Evolutionary conservation across 176 grass and related monocot genomes (phyloP).

Genomic region (Lolium perenne): DNA sequence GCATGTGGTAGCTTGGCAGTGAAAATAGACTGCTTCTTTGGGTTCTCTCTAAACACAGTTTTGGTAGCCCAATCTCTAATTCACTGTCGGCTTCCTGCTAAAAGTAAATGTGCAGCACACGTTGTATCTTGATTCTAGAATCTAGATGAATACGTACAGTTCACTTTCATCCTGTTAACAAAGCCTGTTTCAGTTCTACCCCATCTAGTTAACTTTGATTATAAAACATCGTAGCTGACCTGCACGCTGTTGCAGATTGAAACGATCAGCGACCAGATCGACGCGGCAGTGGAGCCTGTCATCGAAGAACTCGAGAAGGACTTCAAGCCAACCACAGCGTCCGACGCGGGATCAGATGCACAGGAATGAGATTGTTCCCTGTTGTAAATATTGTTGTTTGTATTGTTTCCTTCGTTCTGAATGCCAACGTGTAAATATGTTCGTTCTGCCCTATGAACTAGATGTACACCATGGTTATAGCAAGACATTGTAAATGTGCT

Average conservation of each 20-base stretch:
- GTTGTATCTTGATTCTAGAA: conserved; percentile 11
- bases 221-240: not conserved
- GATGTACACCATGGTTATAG: conserved; percentile 10
- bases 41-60: not conserved
- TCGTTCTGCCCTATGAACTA: not conserved
- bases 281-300: conserved; percentile 51
- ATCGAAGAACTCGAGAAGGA: conserved; percentile 59
- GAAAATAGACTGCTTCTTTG: not conserved
- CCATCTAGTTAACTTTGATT: not conserved
- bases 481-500: conserved; percentile 13
- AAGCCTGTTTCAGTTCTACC: not conserved
- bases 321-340: conserved; percentile 42
- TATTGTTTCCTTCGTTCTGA: conserved; percentile 10
- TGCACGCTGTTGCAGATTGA: conserved; percentile 47
- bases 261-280: conserved; percentile 44
- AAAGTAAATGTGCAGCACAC: not conserved
- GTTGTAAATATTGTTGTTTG: conserved; percentile 44
- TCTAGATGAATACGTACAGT: not conserved
- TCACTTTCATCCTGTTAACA: not conserved
- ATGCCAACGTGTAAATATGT: conserved; percentile 38
- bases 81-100: not conserved
- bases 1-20: conserved; percentile 1
- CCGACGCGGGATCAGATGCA: conserved; percentile 25
- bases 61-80: conserved; percentile 6
- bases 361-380: conserved; percentile 24